Evolutionary conservation across 805 yeast species (phyloP), one percentile per base, ranked within the genome.

Genomic region (Kazachstania africana): DNA sequence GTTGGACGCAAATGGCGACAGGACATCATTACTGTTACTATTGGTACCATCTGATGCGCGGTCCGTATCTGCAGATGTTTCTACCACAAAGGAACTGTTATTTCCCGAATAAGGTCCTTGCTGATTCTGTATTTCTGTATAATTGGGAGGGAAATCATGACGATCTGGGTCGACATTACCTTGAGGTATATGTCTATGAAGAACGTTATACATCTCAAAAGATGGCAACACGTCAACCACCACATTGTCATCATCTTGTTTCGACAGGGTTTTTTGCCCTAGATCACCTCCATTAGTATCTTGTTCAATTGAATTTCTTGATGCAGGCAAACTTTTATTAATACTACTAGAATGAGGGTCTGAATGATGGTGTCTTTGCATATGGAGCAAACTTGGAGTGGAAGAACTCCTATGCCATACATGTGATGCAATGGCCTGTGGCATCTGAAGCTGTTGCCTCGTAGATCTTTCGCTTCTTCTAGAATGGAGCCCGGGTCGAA

Each of bases 141-240:
- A 60, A 12, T 40, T 47, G 9, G 65, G 65, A 1, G 65, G 65
- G 16, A 44, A 43, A 24, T 50, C 59, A 18, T 43, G 49, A 22
- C 37, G 34, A 31, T 47, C 54, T 3, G 55, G 52, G 25, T 50
- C 44, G 2, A 47, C 45, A 23, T 47, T 66, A 46, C 48, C 72
- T 33, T 45, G 62, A 38, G 55, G 66, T 40, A 44, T 66, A 53
- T 43, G 68, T 29, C 55, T 45, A 31, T 60, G 62, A 25, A 62
- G 30, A 2, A 59, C 65, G 42, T 71, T 74, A 44, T 72, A 75
- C 75, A 77, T 71, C 38, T 75, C 79, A 44, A 75, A 77, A 0
- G 82, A 73, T 0, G 83, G 85, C 22, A 77, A 49, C 2, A 76
- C 68, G 42, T 76, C 82, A 30, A 72, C 59, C 10, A 38, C 21